Conservation (phyloP, 345 rosid genomes). For the Camelina sativa region DNA sequence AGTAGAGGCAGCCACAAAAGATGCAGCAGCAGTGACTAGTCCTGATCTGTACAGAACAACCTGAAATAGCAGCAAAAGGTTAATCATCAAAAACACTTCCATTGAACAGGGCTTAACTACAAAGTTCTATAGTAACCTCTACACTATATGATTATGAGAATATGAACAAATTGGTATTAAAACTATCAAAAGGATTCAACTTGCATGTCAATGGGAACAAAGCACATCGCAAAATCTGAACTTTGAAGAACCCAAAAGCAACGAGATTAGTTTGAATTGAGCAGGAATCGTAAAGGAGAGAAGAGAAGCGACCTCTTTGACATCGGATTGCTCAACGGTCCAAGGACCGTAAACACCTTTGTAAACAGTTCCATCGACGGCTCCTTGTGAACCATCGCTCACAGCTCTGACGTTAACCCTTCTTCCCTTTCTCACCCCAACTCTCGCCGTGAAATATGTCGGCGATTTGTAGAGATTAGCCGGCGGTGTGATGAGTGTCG, state of each 20-base stretch:
- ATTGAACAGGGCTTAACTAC: slow-evolving; percentile 8
- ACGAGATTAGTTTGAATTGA: neutral
- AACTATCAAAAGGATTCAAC: slow-evolving; percentile 11
- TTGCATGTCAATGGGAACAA: slow-evolving; percentile 13
- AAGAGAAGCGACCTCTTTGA: slow-evolving; percentile 64
- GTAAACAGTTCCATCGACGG: slow-evolving; percentile 60
- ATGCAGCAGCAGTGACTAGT: slow-evolving; percentile 77
- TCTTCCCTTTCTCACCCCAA: slow-evolving; percentile 23
- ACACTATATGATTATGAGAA: neutral
- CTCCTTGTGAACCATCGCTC: slow-evolving; percentile 57
- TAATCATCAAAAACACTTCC: slow-evolving; percentile 3
- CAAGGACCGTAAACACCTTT: slow-evolving; percentile 83
- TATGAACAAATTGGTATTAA: slow-evolving; percentile 6
- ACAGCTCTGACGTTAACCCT: slow-evolving; percentile 50
- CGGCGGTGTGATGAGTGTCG: slow-evolving; percentile 38
- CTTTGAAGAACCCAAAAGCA: slow-evolving; percentile 9
- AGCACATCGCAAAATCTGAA: neutral
- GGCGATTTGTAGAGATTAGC: slow-evolving; percentile 18
- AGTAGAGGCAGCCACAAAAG: slow-evolving; percentile 82
- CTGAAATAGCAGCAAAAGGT: slow-evolving; percentile 46
- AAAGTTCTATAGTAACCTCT: neutral
- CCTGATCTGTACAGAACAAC: slow-evolving; percentile 87
- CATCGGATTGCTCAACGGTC: slow-evolving; percentile 80
- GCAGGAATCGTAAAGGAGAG: neutral
- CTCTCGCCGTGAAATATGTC: neutral